Evolutionary conservation across 805 yeast species (phyloP), one percentile per base, ranked within the genome.

Genomic region (Wickerhamiella kurtzmanii): DNA sequence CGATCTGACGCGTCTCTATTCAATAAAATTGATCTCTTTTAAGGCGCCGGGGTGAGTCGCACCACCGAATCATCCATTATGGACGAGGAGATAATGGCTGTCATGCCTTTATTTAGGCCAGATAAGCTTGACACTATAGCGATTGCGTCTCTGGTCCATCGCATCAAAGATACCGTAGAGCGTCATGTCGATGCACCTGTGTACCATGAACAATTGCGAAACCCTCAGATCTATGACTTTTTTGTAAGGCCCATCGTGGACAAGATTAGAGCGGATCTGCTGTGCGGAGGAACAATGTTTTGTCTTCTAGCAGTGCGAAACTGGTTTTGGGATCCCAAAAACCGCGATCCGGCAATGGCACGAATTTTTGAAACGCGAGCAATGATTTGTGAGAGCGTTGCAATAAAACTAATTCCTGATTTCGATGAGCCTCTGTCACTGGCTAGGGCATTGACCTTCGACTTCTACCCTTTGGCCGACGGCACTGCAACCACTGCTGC

Each of bases 301-400:
- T 67, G 74, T 28, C 60, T 66, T 38, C 55, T 62, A 44, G 67
- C 66, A 13, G 60, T 61, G 39, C 61, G 69, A 46, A 55, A 56
- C 36, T 70, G 64, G 46, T 64, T 72, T 48, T 56, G 55, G 44
- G 60, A 60, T 44, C 69, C 65, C 35, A 50, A 58, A 36, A 49
- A 56, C 5, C 45, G 54, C 6, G 57, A 60, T 35, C 65, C 68
- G 3, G 60, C 62, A 15, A 51, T 51, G 48, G 55, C 62, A 13
- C 63, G 66, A 35, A 54, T 64, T 5, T 53, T 63, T 60, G 45
- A 54, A 4, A 73, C 79, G 2, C 68, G 76, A 45, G 70, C 78
- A 32, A 67, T 62, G 47, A 63, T 74, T 3, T 75, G 80, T 54
- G 80, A 75, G 57, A 54, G 72, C n/a, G 60, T 74, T 35, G 76